Base-by-base conservation (phyloP, 805 yeast species). In the Candida ponderosae region DNA sequence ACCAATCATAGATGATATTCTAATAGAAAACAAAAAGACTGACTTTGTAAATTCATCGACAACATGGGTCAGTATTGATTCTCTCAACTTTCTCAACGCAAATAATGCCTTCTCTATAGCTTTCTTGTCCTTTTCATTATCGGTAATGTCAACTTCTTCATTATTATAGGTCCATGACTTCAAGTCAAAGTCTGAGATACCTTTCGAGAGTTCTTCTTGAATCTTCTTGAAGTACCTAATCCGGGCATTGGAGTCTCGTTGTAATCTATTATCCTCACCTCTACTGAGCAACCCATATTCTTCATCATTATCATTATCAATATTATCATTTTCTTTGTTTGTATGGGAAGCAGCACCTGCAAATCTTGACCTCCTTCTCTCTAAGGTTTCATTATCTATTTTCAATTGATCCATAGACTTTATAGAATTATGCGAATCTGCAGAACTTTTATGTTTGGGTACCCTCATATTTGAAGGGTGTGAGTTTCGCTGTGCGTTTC, bases 231-330 rank as follows among this genome's bases (percentile, higher is more conserved):
- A 72, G 36, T 63, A 66, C 21, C 52, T 53, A 6, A 45, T 49
- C 45, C 84, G 58, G 9, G 68, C 72, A 5, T 39, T 35, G 4
- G 60, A 61, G 46, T 70, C 69, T 4, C 56, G 48, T 46, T 70
- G 77, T 31, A 80, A 59, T 29, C 71, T 51, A 36, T 50, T 51
- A 38, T 71, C 78, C 32, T 72, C 79, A 1, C 85, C 84, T 39
- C 86, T 59, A 43, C 85, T 79, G 7, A 78, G 54, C 35, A 75
- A 59, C 0, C 85, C 83, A 42, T 66, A 74, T 6, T 60, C 66
- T 15, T 44, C 43, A 28, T 54, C 51, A 32, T 43, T 43, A 2
- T 44, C 36, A 14, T 51, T 48, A 21, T 45, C 46, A 3, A 41
- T 35, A 6, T 52, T 48, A 5, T 58, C 53, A 0, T 40, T n/a